These are phyloP conservation scores for Psidium guajava DNA, from an alignment of 345 rosid genomes.

Conservation along the genomic window DNA sequence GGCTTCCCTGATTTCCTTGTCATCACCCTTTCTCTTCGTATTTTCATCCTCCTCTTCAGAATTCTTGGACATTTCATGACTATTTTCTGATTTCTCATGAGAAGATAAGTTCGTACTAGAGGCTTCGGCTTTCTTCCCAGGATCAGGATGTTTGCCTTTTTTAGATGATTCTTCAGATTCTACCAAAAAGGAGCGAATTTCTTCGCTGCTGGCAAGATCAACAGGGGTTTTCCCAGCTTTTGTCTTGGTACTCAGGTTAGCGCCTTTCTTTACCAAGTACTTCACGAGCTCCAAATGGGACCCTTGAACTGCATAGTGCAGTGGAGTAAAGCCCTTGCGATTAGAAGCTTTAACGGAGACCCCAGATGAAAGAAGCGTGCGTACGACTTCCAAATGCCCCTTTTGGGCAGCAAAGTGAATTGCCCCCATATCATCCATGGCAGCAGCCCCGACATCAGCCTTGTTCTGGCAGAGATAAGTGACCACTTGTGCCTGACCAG, in stretches of 20 bases:
- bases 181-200: conserved; percentile 37
- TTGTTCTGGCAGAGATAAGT: conserved; percentile 77
- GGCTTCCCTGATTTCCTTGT: conserved; percentile 19
- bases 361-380: conserved; percentile 47
- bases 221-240: conserved; percentile 77
- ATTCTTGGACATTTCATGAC: conserved; percentile 4
- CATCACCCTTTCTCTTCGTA: conserved; percentile 35
- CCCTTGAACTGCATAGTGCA: conserved; percentile 90
- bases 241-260: conserved; percentile 43
- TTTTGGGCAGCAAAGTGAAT: conserved; percentile 95
- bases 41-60: conserved; percentile 17
- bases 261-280: conserved; percentile 69
- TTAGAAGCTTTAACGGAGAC: conserved; percentile 54
- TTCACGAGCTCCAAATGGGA: conserved; percentile 70
- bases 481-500: conserved; percentile 69
- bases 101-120: background rate
- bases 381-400: conserved; percentile 75
- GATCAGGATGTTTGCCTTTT: conserved; percentile 12
- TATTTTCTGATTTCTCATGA: background rate
- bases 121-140: conserved; percentile 18
- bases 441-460: conserved; percentile 95
- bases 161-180: conserved; percentile 37
- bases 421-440: conserved; percentile 96
- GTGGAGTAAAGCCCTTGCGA: conserved; percentile 86
- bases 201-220: conserved; percentile 58